Percentiles rank a stretch among this genome's conserved stretches.
Evolutionary conservation across 768 basidiomycete genomes (phyloP).

Genomic region (Lentinula lateritia): DNA sequence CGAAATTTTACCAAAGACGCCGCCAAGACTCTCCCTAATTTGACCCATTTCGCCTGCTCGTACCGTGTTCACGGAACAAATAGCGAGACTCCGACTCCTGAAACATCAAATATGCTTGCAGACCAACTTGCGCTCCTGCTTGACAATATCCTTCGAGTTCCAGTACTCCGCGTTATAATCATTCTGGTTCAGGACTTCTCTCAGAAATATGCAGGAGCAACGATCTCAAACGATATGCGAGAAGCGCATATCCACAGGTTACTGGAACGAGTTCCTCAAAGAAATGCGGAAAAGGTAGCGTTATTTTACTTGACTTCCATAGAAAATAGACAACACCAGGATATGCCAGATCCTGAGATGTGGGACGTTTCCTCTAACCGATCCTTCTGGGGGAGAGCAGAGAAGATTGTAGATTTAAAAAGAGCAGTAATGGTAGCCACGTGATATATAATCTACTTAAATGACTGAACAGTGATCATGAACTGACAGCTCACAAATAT

Average conservation of each 20-base stretch:
- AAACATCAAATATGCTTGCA: background rate
- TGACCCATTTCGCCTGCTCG: slow-evolving; percentile 4
- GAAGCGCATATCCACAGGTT: background rate
- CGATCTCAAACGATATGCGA: background rate
- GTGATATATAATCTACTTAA: background rate
- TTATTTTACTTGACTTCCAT: background rate
- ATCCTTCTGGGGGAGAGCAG: slow-evolving; percentile 3
- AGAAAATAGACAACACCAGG: background rate
- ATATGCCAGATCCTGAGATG: background rate
- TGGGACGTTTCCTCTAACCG: background rate
- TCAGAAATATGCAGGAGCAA: background rate
- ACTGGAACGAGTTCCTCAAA: background rate
- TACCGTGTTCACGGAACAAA: background rate
- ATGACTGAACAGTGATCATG: too few species aligned
- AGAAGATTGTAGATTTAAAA: background rate
- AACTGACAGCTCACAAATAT: too few species aligned
- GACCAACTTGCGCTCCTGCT: background rate
- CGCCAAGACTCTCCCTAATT: background rate
- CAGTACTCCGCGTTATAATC: background rate
- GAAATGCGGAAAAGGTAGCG: background rate
- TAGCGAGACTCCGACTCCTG: background rate
- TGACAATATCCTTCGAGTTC: background rate
- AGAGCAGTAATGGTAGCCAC: too few species aligned
- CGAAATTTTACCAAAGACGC: slow-evolving; percentile 3
- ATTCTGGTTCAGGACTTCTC: slow-evolving; percentile 1